Evolutionary conservation across 2,329 filamentous ascomycete genomes (phyloP).

Genomic region (Annulohypoxylon truncatum): DNA sequence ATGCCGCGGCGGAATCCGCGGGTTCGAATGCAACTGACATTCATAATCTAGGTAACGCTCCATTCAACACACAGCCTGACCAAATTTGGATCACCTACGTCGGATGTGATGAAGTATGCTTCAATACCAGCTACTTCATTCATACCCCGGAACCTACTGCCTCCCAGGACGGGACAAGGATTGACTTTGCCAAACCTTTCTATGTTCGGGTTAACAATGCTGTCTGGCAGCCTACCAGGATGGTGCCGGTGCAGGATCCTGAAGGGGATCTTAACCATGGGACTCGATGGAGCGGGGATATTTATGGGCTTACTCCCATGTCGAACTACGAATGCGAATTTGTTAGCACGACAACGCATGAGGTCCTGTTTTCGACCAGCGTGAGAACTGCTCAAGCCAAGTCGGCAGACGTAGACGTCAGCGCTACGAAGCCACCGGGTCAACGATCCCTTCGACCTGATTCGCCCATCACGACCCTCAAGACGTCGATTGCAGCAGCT

Average conservation of each 20-base stretch:
- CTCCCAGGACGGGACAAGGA: conserved; percentile 58
- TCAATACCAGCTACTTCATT: conserved; percentile 76
- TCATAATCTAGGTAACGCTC: conserved; percentile 80
- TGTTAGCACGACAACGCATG: conserved; percentile 72
- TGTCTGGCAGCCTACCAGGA: conserved; percentile 81
- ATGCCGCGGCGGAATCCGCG: conserved; percentile 77
- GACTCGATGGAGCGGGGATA: conserved; percentile 75
- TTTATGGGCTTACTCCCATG: conserved; percentile 75
- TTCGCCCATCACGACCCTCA: conserved; percentile 80
- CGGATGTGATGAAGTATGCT: conserved; percentile 80
- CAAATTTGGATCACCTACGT: conserved; percentile 87
- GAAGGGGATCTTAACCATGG: conserved; percentile 54
- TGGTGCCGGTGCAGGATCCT: conserved; percentile 62
- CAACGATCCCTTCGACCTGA: conserved; percentile 76
- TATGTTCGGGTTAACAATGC: conserved; percentile 83
- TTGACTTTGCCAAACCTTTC: conserved; percentile 79
- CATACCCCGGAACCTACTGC: conserved; percentile 54
- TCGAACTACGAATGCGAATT: conserved; percentile 85
- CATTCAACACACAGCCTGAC: conserved; percentile 75
- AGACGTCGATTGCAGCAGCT: conserved; percentile 78
- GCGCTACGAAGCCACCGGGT: conserved; percentile 53
- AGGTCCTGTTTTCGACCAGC: conserved; percentile 77
- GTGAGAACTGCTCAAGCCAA: conserved; percentile 72
- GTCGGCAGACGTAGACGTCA: conserved; percentile 53
- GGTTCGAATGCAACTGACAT: conserved; percentile 81